Evolutionary conservation across 129 eudicot species (phyloP), one percentile per base, ranked within the genome.

Genomic region (Tagetes patula): DNA sequence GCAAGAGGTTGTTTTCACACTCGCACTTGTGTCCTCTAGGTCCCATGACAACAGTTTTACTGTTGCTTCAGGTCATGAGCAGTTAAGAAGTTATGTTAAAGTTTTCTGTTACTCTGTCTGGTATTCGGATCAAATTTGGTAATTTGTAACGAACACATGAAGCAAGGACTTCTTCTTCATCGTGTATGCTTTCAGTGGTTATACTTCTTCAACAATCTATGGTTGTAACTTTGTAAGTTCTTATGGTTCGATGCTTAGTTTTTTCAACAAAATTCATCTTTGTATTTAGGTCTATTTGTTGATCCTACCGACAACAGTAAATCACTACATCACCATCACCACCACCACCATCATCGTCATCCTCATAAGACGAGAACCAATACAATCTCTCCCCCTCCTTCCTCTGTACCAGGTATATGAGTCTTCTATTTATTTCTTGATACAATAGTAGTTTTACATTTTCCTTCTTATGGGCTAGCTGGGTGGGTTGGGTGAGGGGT

Each of bases 381-480:
- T 78, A 82, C 85, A 49, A 55, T 82, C 82, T 69, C 97, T 32
- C 92, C 90, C 7, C 74, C 93, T 72, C 89, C 96, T 36, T 80
- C 93, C 39, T 45, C 83, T 6, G 74, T 67, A 70, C 86, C 92
- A 84, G 97, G 97, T 76, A 53, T 91, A 33, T n/a, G 33, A n/a
- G 58, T 14, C 56, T 56, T 70, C 27, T 20, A 30, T 66, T 31
- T 56, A 37, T 58, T 36, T 56, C 2, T 39, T 13, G 47, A 40
- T 53, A 31, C 64, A 65, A 32, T 11, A 6, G 12, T 39, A 46
- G 37, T n/a, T 64, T 55, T 64, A 38, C 12, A n/a, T 33, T 11
- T n/a, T 52, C 54, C 41, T 38, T 47, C 49, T 41, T 50, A 40
- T 5, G n/a, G 33, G 48, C 32, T 37, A 39, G 30, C 1, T 64